Evolutionary conservation across 257 asterid species (phyloP).

Genomic region (Rubia yunnanensis): DNA sequence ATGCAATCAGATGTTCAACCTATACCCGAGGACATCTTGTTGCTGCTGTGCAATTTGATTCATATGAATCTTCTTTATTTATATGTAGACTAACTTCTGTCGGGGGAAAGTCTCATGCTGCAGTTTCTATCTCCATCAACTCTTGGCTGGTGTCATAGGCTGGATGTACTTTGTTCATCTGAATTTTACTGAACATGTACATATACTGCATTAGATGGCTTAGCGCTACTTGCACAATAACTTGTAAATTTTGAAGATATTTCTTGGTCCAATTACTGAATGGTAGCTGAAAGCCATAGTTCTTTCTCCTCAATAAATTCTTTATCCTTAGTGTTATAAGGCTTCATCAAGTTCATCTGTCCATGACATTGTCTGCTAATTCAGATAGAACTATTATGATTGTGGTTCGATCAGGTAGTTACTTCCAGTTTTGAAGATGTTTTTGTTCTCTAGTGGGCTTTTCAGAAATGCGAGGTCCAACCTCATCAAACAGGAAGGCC

Average conservation of each 20-base stretch:
- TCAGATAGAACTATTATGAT: not conserved
- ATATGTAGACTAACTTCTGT: too few species aligned
- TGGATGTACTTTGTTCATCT: not conserved
- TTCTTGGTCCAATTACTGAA: not conserved
- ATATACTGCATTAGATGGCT: not conserved
- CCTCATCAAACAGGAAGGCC: not conserved
- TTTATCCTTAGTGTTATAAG: not conserved
- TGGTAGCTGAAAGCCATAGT: not conserved
- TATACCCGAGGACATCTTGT: not conserved
- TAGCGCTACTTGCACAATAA: not conserved
- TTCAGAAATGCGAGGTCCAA: not conserved
- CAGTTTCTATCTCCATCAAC: not conserved
- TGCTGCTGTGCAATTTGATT: not conserved
- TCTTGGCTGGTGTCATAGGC: not conserved
- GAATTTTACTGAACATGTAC: not conserved
- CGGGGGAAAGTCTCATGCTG: not conserved
- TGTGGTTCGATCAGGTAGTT: not conserved
- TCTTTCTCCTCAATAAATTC: not conserved
- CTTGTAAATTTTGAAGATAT: not conserved
- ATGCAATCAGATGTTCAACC: not conserved
- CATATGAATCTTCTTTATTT: not conserved
- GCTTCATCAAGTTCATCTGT: not conserved
- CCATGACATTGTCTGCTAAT: not conserved
- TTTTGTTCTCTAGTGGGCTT: not conserved
- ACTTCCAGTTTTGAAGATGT: not conserved